A percentile compares a stretch with the other conserved stretches of the same genome.
Conservation (phyloP, 768 basidiomycete genomes). For the Russula lepida region DNA sequence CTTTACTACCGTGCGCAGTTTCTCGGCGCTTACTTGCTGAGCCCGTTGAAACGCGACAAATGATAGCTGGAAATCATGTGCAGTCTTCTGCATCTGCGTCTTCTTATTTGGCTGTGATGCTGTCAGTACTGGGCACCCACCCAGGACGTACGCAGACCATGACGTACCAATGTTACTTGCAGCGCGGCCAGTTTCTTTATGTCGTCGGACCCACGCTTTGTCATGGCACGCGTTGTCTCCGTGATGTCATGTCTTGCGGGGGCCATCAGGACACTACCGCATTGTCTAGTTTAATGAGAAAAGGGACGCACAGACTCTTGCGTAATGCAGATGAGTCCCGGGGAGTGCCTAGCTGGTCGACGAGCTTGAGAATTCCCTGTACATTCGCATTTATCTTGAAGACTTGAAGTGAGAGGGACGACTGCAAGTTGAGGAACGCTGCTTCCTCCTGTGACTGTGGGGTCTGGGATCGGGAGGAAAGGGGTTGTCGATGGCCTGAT, state of each 20-base stretch:
- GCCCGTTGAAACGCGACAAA: conserved; percentile 88
- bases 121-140: background rate
- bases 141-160: background rate
- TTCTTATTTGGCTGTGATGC: conserved; percentile 61
- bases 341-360: conserved; percentile 87
- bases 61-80: conserved; percentile 86
- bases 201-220: conserved; percentile 88
- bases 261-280: background rate
- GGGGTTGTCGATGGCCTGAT: conserved; percentile 32
- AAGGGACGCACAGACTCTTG: conserved; percentile 69
- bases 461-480: conserved; percentile 23
- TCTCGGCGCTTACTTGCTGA: conserved; percentile 82
- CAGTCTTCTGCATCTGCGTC: conserved; percentile 82
- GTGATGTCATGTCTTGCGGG: conserved; percentile 77
- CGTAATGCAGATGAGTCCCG: conserved; percentile 74
- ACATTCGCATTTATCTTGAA: conserved; percentile 99
- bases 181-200: conserved; percentile 78
- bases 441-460: conserved; percentile 54
- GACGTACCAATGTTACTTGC: conserved; percentile 50
- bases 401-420: conserved; percentile 80
- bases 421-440: conserved; percentile 67
- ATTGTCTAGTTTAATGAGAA: background rate
- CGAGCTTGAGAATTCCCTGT: conserved; percentile 88
- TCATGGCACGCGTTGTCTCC: conserved; percentile 90
- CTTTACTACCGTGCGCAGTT: conserved; percentile 83